These are phyloP conservation scores for Chlorella sp. DNA, from an alignment of 139 green algal species.

Conservation along the genomic window DNA sequence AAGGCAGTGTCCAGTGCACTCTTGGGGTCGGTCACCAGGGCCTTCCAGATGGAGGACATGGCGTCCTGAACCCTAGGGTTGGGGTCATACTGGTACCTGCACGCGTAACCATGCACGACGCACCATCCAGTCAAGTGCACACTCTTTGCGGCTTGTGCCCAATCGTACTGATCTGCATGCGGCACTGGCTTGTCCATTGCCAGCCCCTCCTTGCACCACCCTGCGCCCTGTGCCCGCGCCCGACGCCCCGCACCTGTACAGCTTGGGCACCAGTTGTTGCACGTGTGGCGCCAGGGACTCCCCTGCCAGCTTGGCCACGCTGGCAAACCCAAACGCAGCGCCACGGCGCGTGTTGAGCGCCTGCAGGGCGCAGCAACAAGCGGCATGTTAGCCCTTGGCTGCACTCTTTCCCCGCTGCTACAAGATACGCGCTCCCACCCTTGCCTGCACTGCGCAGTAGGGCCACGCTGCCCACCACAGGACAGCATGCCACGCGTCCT, in stretches of 20 bases:
- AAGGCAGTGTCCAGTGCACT: slow-evolving; percentile 47
- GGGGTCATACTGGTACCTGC: slow-evolving; percentile 75
- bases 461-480: no score
- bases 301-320: slow-evolving; percentile 74
- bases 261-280: slow-evolving; percentile 70
- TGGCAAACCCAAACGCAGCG: slow-evolving; percentile 80
- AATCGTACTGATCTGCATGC: no score
- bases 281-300: slow-evolving; percentile 56
- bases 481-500: no score
- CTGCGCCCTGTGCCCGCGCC: no score
- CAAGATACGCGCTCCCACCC: no score
- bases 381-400: no score
- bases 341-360: slow-evolving; percentile 64
- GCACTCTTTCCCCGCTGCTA: no score
- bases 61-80: slow-evolving; percentile 71
- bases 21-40: slow-evolving; percentile 65
- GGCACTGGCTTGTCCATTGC: no score
- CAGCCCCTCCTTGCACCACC: no score
- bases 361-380: slow-evolving; percentile 7
- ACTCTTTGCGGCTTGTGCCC: neutral
- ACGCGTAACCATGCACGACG: no score
- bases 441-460: no score
- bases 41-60: slow-evolving; percentile 75
- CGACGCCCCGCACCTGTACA: slow-evolving; percentile 67
- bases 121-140: neutral